Evolutionary conservation across 139 green algal genomes (phyloP), one percentile per base, ranked within the genome.

Genomic region (Tetraselmis striata): DNA sequence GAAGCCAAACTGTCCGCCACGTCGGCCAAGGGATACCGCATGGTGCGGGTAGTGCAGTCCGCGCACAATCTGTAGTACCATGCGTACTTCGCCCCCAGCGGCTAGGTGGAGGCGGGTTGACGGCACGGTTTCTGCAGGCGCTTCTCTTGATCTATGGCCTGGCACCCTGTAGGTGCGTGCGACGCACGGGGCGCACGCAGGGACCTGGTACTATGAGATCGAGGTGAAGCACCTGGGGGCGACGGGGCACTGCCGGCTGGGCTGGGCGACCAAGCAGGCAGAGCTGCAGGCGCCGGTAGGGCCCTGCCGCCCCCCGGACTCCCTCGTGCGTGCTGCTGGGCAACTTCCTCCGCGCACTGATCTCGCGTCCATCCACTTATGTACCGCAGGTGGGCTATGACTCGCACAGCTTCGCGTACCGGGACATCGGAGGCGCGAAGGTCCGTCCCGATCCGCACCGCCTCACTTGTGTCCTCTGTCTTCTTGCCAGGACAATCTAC

Each of bases 221-320:
- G 85, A 30, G 1, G 67, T 97, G 2, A 83, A 81, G n/a, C 82
- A 87, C 18, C 82, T 97, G 26, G 94, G 92, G 0, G 29, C 59
- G 28, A 95, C 84, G 1, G 87, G 87, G 30, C 75, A 83, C 45
- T 67, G 80, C 31, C 87, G 93, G 11, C 2, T 97, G 1, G 94
- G 94, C 18, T 98, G 93, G 92, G 86, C 90, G 75, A 96, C 92
- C 0, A 86, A 87, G 58, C 85, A 90, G 67, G 88, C 89, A 1
- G 92, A 98, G 82, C 83, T 98, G 1, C 87, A 97, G 59, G 94
- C 89, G n/a, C 94, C 94, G 1, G 92, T 98, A 28, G 78, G 87
- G 32, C n/a, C n/a, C 23, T 23, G 18, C 58, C 58, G 18, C 23
- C 58, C 58, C 23, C 58, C 58, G 18, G 23, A 74, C 58, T 23